Evolutionary conservation across 78 protist genomes (phyloP).

Genomic region (Dictyostelium capitatum): DNA sequence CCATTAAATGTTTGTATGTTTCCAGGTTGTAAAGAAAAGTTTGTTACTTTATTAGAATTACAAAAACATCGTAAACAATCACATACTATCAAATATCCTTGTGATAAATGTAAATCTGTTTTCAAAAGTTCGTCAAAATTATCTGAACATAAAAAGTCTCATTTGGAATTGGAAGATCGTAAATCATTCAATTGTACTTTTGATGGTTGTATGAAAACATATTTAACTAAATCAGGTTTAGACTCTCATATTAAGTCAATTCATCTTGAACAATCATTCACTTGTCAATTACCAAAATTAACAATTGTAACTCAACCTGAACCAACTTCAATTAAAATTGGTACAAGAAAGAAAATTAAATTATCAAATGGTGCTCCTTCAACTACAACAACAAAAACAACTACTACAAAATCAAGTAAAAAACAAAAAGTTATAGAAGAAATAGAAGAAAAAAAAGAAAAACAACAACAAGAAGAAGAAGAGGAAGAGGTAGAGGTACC

Average conservation of each 20-base stretch:
- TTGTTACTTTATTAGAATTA: slow-evolving; percentile 23
- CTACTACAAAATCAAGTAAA: background rate
- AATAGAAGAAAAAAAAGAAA: background rate
- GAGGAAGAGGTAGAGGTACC: background rate
- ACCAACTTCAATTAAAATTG: slow-evolving; percentile 2
- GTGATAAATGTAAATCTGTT: slow-evolving; percentile 1
- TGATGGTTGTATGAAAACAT: slow-evolving; percentile 24
- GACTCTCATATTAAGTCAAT: slow-evolving; percentile 27
- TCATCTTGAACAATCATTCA: slow-evolving; percentile 16
- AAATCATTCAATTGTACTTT: slow-evolving; percentile 27
- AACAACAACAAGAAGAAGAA: background rate
- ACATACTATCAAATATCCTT: slow-evolving; percentile 1
- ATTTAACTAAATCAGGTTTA: slow-evolving; percentile 1
- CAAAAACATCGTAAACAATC: slow-evolving; percentile 35
- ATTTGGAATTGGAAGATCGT: background rate
- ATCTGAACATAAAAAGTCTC: background rate
- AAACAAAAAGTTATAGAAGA: background rate
- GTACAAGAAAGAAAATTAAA: background rate
- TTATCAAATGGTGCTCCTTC: background rate
- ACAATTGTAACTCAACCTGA: background rate
- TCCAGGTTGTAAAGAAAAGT: slow-evolving; percentile 26
- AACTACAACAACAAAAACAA: background rate
- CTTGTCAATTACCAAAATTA: background rate
- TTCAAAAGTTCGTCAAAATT: background rate
- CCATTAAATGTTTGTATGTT: background rate